Evolutionary conservation across 257 asterid species (phyloP).

Genomic region (Vinca minor): DNA sequence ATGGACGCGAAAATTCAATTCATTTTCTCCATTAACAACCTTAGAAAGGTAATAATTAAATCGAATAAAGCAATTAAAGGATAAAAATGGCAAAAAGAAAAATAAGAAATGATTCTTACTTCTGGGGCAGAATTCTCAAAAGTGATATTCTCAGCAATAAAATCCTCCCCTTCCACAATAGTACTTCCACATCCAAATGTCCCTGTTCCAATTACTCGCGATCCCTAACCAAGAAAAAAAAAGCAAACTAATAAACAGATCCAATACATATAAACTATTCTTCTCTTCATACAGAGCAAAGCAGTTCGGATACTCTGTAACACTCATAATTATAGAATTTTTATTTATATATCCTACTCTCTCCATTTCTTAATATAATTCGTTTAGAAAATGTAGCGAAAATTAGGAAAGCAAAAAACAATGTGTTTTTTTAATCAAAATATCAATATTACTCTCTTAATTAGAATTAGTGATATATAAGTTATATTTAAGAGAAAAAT

Average conservation of each 20-base stretch:
- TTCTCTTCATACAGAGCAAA: background rate
- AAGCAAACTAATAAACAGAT: background rate
- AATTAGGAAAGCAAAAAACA: too few relatives aligned
- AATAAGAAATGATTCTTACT: constrained; percentile 29
- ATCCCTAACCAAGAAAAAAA: constrained; percentile 24
- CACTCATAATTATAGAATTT: too few relatives aligned
- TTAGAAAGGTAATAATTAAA: background rate
- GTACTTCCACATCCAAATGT: constrained; percentile 87
- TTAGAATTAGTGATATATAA: too few relatives aligned
- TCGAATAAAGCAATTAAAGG: background rate
- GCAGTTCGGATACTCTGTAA: too few relatives aligned
- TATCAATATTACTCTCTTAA: too few relatives aligned
- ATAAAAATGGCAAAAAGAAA: background rate
- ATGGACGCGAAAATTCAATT: background rate
- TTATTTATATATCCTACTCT: too few relatives aligned
- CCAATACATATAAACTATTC: background rate
- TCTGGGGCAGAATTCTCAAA: constrained; percentile 84
- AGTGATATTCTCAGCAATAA: constrained; percentile 88
- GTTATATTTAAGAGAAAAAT: too few relatives aligned
- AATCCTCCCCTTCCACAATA: constrained; percentile 94
- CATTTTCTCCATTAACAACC: background rate
- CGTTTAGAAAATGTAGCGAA: too few relatives aligned
- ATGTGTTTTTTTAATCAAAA: too few relatives aligned
- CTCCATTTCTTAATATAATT: too few relatives aligned
- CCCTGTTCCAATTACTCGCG: constrained; percentile 88